Evolutionary conservation across 2,329 filamentous ascomycete genomes (phyloP).

Genomic region (Stachybotrys chartarum): DNA sequence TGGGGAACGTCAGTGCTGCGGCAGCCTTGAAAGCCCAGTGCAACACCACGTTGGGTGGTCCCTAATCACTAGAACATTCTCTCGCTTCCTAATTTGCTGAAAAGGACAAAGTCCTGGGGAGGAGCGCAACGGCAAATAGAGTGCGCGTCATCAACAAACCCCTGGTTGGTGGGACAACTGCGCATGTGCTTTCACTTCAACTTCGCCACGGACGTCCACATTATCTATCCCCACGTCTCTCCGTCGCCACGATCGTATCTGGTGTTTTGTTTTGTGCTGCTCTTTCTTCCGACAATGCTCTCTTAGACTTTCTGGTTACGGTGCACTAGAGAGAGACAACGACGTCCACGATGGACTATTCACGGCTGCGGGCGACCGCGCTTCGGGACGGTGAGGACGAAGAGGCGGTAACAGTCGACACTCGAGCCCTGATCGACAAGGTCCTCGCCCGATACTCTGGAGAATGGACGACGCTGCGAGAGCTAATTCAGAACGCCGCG

Average conservation of each 20-base stretch:
- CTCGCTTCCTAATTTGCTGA: not conserved
- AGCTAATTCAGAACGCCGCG: slow-evolving; percentile 97
- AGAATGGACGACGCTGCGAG: slow-evolving; percentile 84
- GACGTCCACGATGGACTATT: slow-evolving; percentile 54
- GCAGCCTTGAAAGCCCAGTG: not conserved
- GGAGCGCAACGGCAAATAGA: not conserved
- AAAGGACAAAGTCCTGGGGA: not conserved
- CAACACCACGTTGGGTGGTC: not conserved
- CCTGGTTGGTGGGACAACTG: not conserved
- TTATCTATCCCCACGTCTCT: too few relatives aligned
- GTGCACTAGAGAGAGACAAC: not conserved
- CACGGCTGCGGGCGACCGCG: slow-evolving; percentile 76
- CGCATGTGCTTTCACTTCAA: too few relatives aligned
- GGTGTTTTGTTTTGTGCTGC: too few relatives aligned
- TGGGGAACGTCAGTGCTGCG: not conserved
- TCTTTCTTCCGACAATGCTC: not conserved
- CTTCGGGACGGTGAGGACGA: slow-evolving; percentile 83
- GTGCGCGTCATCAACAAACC: not conserved
- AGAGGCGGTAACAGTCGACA: slow-evolving; percentile 97
- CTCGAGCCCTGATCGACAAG: slow-evolving; percentile 93
- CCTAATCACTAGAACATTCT: not conserved
- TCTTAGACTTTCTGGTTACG: not conserved
- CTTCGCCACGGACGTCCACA: too few relatives aligned
- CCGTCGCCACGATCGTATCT: too few relatives aligned
- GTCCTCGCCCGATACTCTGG: slow-evolving; percentile 93